A percentile compares a stretch with the other conserved stretches of the same genome.
Conservation (phyloP, 2,329 filamentous ascomycete species). For the Colletotrichum nymphaeae region DNA sequence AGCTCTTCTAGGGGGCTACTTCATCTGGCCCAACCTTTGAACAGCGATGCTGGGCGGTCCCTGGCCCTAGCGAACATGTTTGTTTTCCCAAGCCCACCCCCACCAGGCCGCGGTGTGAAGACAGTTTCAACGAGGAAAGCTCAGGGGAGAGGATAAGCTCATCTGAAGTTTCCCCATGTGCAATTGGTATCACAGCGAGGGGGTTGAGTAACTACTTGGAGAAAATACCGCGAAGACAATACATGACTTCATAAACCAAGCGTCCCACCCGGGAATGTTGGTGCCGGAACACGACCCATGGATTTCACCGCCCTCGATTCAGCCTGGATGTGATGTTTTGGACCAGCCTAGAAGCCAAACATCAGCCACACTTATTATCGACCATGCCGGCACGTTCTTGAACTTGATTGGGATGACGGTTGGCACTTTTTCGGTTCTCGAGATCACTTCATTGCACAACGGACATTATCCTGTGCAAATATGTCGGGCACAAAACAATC, state of each 20-base stretch:
- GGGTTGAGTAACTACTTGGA: conserved; percentile 22
- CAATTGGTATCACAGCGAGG: conserved; percentile 28
- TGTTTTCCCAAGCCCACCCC: conserved; percentile 18
- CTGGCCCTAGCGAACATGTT: conserved; percentile 26
- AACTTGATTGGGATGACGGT: background rate
- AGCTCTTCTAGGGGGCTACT: background rate
- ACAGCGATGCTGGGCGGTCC: background rate
- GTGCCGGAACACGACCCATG: conserved; percentile 22
- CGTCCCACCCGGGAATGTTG: conserved; percentile 26
- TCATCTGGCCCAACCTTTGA: background rate
- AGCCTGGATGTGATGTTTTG: conserved; percentile 5
- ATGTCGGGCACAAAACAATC: conserved; percentile 24
- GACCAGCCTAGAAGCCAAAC: background rate
- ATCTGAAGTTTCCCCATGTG: conserved; percentile 28
- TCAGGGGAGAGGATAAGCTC: conserved; percentile 13
- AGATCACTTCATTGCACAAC: background rate
- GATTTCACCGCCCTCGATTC: background rate
- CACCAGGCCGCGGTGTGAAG: conserved; percentile 16
- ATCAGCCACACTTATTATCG: conserved; percentile 27
- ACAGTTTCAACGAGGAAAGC: conserved; percentile 25
- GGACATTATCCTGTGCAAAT: background rate
- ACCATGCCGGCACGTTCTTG: conserved; percentile 6
- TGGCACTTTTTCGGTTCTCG: background rate
- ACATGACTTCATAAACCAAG: conserved; percentile 11
- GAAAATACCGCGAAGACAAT: background rate